phyloP scores from a whole-genome alignment of 2,329 filamentous ascomycete genomes.

The Phaeosphaeria sp. region DNA sequence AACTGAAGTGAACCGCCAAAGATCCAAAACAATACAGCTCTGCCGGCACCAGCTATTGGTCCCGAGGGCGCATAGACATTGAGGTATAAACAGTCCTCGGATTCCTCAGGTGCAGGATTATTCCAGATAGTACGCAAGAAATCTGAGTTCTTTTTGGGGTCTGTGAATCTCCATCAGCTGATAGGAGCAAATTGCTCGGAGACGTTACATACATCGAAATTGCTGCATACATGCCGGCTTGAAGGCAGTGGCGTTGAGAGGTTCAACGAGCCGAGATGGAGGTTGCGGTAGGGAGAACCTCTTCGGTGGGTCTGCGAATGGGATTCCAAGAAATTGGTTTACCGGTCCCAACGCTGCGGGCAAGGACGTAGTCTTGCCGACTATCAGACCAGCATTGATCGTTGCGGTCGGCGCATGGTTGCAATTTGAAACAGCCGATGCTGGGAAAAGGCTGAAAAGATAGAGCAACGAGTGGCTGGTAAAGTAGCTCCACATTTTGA shows the following conservation, averaged over 20 bases:
- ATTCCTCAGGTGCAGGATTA: conserved; percentile 30
- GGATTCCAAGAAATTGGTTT: conserved; percentile 40
- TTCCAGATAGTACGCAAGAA: conserved; percentile 29
- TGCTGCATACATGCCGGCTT: conserved; percentile 35
- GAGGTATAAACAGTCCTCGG: conserved; percentile 50
- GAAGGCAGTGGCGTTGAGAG: conserved; percentile 20
- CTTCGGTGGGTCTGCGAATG: conserved; percentile 33
- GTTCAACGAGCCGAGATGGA: conserved; percentile 16
- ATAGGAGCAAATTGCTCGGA: not conserved
- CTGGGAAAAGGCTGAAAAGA: not conserved
- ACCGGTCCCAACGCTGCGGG: conserved; percentile 25
- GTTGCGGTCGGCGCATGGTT: conserved; percentile 28
- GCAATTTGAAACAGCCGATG: not conserved
- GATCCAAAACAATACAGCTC: conserved; percentile 41
- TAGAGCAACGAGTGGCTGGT: not conserved
- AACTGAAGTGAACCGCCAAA: conserved; percentile 37
- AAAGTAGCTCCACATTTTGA: not conserved
- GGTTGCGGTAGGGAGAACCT: conserved; percentile 30
- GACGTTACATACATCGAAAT: conserved; percentile 23
- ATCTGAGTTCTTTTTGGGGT: conserved; percentile 20
- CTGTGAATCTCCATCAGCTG: conserved; percentile 10
- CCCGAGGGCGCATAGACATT: conserved; percentile 45
- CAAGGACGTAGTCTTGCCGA: conserved; percentile 35
- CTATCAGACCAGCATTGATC: conserved; percentile 27
- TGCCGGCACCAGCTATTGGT: conserved; percentile 17